phyloP scores from a whole-genome alignment of 495 filamentous ascomycete species.

The Xylaria flabelliformis region DNA sequence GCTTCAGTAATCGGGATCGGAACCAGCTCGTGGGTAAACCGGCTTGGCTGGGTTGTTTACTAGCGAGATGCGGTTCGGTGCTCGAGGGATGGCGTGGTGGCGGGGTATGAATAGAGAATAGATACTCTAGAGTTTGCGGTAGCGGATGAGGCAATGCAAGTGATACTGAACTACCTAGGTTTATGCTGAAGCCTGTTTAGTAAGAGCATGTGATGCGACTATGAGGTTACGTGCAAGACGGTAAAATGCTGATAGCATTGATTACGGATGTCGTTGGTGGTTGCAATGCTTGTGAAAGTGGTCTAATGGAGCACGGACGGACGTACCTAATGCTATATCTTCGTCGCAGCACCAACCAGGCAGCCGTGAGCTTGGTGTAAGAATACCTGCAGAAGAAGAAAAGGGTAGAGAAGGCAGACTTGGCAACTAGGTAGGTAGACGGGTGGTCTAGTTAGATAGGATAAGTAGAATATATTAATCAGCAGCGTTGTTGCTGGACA shows the following conservation, averaged over 20 bases:
- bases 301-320: neutral
- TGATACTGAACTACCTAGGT: too few species aligned
- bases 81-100: neutral
- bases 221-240: neutral
- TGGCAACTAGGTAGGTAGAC: neutral
- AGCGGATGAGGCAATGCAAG: neutral
- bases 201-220: conserved; percentile 1
- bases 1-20: neutral
- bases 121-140: conserved; percentile 13
- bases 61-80: neutral
- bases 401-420: neutral
- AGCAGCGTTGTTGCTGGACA: neutral
- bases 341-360: conserved; percentile 17
- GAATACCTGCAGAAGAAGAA: conserved; percentile 8
- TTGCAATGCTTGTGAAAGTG: neutral
- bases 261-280: neutral
- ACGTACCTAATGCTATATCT: conserved; percentile 1
- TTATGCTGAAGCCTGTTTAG: neutral
- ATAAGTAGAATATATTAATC: conserved; percentile 1
- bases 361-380: conserved; percentile 6
- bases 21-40: conserved; percentile 6
- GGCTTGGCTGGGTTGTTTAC: neutral
- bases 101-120: neutral
- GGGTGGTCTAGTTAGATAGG: neutral
- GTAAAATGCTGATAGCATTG: neutral